Evolutionary conservation across 2,329 filamentous ascomycete genomes (phyloP).

Genomic region (Aspergillus candidus): DNA sequence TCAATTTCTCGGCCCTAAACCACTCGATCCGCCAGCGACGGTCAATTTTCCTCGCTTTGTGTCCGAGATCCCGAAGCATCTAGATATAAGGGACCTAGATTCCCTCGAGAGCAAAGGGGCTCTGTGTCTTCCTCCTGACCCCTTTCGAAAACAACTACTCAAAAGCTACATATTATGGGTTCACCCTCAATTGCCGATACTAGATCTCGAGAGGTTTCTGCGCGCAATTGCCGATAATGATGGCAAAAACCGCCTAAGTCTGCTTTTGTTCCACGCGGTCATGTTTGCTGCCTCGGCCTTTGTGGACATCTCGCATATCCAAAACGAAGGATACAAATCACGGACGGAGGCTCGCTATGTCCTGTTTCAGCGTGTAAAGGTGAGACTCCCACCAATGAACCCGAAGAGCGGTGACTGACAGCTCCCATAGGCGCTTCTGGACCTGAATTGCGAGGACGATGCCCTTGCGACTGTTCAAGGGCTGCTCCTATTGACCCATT

Average conservation of each 20-base stretch:
- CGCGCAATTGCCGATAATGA: neutral
- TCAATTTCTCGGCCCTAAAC: constrained; percentile 4
- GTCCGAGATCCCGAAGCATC: neutral
- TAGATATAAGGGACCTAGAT: constrained; percentile 1
- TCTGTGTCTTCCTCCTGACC: constrained; percentile 1
- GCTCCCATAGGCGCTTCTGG: constrained; percentile 5
- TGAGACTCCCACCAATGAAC: neutral
- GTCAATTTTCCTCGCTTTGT: constrained; percentile 2
- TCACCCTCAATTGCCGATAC: constrained; percentile 5
- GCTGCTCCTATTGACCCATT: constrained; percentile 2
- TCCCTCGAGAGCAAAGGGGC: constrained; percentile 3
- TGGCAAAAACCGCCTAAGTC: neutral
- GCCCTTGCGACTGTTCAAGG: constrained; percentile 2
- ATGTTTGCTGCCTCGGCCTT: constrained; percentile 6
- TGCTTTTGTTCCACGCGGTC: constrained; percentile 8
- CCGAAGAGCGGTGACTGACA: too few relatives aligned
- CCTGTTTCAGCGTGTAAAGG: neutral
- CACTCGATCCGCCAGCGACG: neutral
- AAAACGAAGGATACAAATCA: constrained; percentile 2
- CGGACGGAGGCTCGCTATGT: constrained; percentile 1
- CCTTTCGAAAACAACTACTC: constrained; percentile 2
- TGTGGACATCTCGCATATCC: constrained; percentile 4
- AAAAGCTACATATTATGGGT: constrained; percentile 6
- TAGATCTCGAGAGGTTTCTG: constrained; percentile 4
- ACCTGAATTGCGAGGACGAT: constrained; percentile 7